A percentile compares a stretch with the other conserved stretches of the same genome.
phyloP scores from a whole-genome alignment of 2,329 filamentous ascomycete genomes.

The Pestalotiopsis sp. region DNA sequence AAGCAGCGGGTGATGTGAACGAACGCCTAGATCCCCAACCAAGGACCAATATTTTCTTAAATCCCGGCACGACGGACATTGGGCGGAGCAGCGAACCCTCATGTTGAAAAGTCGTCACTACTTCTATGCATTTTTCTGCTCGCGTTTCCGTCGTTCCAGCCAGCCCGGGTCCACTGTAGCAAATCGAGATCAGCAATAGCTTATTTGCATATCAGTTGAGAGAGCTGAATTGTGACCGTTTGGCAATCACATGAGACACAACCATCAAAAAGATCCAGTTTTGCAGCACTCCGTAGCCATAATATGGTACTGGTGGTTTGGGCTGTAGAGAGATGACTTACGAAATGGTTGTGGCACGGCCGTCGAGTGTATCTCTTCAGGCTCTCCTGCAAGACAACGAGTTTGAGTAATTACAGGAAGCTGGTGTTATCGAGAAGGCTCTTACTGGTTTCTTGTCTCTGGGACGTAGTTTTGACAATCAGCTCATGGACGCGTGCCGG shows the following conservation, averaged over 20 bases:
- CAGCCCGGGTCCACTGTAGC: conserved; percentile 28
- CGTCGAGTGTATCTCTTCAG: conserved; percentile 28
- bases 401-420: neutral
- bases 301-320: neutral
- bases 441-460: conserved; percentile 9
- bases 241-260: neutral
- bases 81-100: neutral
- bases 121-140: neutral
- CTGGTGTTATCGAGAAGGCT: conserved; percentile 1
- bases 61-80: neutral
- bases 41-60: neutral
- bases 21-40: too few relatives aligned
- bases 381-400: conserved; percentile 20
- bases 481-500: conserved; percentile 5
- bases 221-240: neutral
- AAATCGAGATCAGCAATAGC: neutral
- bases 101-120: neutral
- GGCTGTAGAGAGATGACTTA: neutral
- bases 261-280: neutral
- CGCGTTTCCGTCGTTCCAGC: conserved; percentile 24
- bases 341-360: conserved; percentile 33
- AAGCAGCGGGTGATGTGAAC: too few relatives aligned
- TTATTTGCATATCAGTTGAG: neutral
- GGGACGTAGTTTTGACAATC: conserved; percentile 6
- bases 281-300: neutral